These are phyloP conservation scores for Fagopyrum esculentum DNA, from an alignment of 148 eudicot genomes.

Conservation along the genomic window DNA sequence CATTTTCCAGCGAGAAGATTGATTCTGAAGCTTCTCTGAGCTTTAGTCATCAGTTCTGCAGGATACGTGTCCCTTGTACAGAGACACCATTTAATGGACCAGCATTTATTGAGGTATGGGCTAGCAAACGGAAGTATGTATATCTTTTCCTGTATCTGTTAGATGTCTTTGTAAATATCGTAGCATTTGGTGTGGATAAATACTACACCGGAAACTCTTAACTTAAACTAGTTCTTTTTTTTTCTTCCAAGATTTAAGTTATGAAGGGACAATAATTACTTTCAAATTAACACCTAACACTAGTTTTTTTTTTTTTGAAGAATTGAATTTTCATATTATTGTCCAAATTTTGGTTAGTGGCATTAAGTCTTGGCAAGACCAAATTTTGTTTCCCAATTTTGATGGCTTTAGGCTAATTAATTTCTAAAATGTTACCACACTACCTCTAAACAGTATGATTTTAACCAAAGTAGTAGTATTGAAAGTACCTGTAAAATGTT, in stretches of 20 bases:
- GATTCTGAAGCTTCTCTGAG: constrained; percentile 21
- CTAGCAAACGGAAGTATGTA: not conserved
- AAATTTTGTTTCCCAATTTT: too few relatives aligned
- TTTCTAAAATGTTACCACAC: not conserved
- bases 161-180: not conserved
- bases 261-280: too few relatives aligned
- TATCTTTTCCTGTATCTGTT: not conserved
- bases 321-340: too few relatives aligned
- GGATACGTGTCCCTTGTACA: constrained; percentile 57
- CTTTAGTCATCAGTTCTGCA: constrained; percentile 53
- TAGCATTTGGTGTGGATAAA: not conserved
- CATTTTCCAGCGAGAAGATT: constrained; percentile 31
- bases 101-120: constrained; percentile 74
- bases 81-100: constrained; percentile 63
- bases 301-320: too few relatives aligned
- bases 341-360: too few relatives aligned
- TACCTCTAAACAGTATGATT: not conserved
- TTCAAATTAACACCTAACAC: too few relatives aligned
- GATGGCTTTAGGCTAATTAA: not conserved
- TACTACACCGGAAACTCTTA: too few relatives aligned
- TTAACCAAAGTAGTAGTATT: not conserved
- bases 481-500: not conserved
- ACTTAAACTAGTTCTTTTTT: too few relatives aligned
- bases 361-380: too few relatives aligned
- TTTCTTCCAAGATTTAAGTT: too few relatives aligned